Evolutionary conservation across 257 asterid species (phyloP).

Genomic region (Parsonsia alboflavescens): DNA sequence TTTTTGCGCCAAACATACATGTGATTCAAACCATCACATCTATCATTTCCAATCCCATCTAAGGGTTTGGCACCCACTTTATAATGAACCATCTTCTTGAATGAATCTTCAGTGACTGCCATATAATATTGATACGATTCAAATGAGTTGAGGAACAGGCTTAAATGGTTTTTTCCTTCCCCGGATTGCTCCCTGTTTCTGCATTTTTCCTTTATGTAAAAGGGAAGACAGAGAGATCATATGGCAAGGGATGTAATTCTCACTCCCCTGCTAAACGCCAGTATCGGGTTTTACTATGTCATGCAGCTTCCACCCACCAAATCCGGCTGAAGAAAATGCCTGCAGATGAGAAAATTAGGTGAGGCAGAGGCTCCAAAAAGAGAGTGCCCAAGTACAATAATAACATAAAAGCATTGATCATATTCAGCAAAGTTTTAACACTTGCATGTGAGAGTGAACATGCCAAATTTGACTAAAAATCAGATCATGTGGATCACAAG

Average conservation of each 20-base stretch:
- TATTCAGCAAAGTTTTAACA: background rate
- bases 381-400: background rate
- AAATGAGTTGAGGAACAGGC: background rate
- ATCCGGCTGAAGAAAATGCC: slow-evolving; percentile 86
- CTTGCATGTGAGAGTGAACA: background rate
- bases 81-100: background rate
- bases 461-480: background rate
- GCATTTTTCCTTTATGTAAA: background rate
- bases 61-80: background rate
- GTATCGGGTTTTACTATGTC: slow-evolving; percentile 68
- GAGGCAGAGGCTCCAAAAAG: background rate
- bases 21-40: background rate
- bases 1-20: background rate
- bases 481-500: background rate
- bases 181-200: background rate
- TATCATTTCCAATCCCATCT: background rate
- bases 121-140: background rate
- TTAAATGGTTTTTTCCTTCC: background rate
- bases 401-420: background rate
- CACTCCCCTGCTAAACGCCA: slow-evolving; percentile 14
- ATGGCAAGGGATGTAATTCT: background rate
- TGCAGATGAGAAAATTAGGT: slow-evolving; percentile 20
- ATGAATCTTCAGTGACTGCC: background rate
- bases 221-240: background rate
- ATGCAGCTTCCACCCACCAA: slow-evolving; percentile 91